These are phyloP conservation scores for Mucor ambiguus DNA, from an alignment of 371 early-diverging fungal genomes.

Conservation along the genomic window DNA sequence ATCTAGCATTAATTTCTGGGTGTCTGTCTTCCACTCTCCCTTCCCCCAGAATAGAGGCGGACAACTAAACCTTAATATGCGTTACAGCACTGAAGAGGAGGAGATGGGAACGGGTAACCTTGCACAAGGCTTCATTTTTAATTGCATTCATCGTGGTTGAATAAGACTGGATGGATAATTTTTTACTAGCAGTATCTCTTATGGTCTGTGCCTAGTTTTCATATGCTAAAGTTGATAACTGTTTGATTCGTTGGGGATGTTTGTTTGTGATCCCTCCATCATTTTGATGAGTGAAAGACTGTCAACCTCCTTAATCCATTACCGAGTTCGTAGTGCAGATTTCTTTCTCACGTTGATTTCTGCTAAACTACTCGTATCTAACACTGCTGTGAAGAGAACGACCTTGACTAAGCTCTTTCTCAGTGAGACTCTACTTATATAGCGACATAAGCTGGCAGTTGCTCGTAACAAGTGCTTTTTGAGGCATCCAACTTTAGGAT, in stretches of 20 bases:
- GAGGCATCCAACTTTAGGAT: too few relatives aligned
- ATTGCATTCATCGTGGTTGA: conserved; percentile 17
- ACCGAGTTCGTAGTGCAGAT: not conserved
- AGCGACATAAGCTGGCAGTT: too few relatives aligned
- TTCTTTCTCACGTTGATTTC: not conserved
- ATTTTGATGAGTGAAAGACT: not conserved
- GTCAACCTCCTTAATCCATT: not conserved
- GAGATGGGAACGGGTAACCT: conserved; percentile 17
- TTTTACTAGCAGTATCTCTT: not conserved
- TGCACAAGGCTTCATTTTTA: conserved; percentile 12
- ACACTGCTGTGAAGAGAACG: not conserved
- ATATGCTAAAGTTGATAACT: not conserved
- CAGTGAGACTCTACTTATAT: too few relatives aligned
- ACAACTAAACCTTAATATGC: not conserved
- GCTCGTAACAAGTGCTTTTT: too few relatives aligned
- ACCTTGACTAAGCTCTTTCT: too few relatives aligned
- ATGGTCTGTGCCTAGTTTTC: conserved; percentile 8
- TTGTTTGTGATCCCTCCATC: not conserved
- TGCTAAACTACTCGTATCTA: not conserved
- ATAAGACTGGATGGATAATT: conserved; percentile 20
- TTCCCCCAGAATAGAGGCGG: not conserved
- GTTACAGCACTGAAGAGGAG: not conserved
- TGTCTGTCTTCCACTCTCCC: not conserved
- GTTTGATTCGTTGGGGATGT: conserved; percentile 3
- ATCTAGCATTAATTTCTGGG: not conserved